These are phyloP conservation scores for Puccinia triticina DNA, from an alignment of 1,284 basidiomycete genomes.

Conservation along the genomic window DNA sequence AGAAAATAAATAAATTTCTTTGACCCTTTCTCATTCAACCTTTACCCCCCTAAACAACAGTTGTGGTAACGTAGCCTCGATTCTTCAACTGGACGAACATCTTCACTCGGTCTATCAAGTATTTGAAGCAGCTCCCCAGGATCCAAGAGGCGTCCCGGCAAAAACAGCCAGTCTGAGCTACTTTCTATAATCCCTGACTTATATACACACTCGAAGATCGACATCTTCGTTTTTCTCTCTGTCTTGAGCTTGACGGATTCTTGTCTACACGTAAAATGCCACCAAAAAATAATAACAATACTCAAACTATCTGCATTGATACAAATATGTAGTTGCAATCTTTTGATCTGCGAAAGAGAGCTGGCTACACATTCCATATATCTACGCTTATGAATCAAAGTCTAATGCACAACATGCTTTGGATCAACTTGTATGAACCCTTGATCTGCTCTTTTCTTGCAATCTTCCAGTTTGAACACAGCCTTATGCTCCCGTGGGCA, in stretches of 20 bases:
- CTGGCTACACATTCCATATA: no score
- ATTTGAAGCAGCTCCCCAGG: conserved; percentile 70
- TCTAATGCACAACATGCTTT: no score
- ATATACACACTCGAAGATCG: not conserved
- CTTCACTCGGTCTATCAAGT: conserved; percentile 89
- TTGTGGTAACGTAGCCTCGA: conserved; percentile 91
- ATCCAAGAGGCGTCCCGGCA: conserved; percentile 54
- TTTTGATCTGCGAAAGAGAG: no score
- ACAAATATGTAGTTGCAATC: no score
- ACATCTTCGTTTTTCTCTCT: not conserved
- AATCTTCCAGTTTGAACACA: no score
- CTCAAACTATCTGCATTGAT: no score
- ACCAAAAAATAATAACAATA: no score
- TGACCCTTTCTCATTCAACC: conserved; percentile 33
- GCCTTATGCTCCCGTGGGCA: no score
- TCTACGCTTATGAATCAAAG: no score
- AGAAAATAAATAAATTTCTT: not conserved
- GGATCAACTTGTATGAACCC: no score
- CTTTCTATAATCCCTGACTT: conserved; percentile 53
- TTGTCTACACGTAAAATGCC: not conserved
- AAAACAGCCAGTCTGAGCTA: conserved; percentile 56
- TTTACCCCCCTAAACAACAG: conserved; percentile 62
- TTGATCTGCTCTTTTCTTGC: no score
- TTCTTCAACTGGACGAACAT: conserved; percentile 86
- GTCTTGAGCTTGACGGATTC: not conserved